Evolutionary conservation across 257 asterid species (phyloP).

Genomic region (Paulownia fortunei): DNA sequence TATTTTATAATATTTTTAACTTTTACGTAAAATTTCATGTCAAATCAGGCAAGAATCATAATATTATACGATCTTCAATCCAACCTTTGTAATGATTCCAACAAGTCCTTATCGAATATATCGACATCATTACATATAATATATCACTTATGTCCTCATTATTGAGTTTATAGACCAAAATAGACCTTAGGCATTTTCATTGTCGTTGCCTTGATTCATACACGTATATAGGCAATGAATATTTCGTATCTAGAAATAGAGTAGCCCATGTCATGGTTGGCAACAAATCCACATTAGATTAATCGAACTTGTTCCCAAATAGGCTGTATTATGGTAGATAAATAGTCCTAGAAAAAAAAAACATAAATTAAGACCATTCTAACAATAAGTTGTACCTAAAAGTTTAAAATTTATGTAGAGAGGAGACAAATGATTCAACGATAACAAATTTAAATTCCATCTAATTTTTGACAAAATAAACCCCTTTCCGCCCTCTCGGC

Average conservation of each 20-base stretch:
- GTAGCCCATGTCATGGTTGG: not conserved
- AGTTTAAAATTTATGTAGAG: not conserved
- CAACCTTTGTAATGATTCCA: not conserved
- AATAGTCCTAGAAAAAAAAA: constrained; percentile 4
- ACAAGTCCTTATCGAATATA: not conserved
- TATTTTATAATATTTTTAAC: no score
- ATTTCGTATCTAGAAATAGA: not conserved
- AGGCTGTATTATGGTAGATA: constrained; percentile 3
- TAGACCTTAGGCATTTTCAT: not conserved
- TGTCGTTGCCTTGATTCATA: constrained; percentile 7
- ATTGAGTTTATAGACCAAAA: not conserved
- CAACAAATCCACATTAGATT: constrained; percentile 6
- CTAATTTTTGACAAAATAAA: constrained; percentile 10
- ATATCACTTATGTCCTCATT: not conserved
- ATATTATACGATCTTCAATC: not conserved
- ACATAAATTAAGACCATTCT: constrained; percentile 1
- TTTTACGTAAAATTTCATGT: no score
- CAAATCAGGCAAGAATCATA: not conserved
- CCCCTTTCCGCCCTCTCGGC: not conserved
- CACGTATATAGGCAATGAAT: not conserved
- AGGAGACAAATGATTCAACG: not conserved
- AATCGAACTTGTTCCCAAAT: not conserved
- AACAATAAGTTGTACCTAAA: not conserved
- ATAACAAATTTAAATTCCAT: not conserved
- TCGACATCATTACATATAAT: not conserved